These are phyloP conservation scores for Erythrophleum ivorense DNA, from an alignment of 331 rosid species.

Conservation along the genomic window DNA sequence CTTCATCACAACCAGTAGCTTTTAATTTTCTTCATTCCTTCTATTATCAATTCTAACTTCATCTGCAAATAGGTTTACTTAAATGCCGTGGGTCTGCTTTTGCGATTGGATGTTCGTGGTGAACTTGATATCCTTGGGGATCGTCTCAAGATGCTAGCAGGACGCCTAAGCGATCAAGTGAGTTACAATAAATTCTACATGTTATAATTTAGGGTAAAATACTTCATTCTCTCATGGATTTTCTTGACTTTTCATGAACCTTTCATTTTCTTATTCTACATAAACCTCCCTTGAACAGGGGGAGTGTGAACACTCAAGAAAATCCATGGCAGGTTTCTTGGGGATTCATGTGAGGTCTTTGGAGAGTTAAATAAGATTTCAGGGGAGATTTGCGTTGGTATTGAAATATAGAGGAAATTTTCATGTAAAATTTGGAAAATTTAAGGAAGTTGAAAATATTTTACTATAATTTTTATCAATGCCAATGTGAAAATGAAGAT, in stretches of 20 bases:
- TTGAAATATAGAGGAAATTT: not conserved
- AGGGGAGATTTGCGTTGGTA: not conserved
- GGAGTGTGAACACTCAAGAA: not conserved
- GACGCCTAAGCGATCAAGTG: constrained; percentile 63
- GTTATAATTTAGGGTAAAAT: not conserved
- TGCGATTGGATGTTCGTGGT: constrained; percentile 70
- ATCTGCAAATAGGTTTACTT: constrained; percentile 57
- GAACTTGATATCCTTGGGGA: constrained; percentile 52
- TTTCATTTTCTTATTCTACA: not conserved
- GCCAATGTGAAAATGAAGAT: not conserved
- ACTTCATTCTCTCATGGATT: not conserved
- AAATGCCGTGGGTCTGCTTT: constrained; percentile 75
- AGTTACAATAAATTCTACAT: constrained; percentile 38
- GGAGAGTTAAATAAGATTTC: not conserved
- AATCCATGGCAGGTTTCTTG: not conserved
- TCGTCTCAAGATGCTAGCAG: constrained; percentile 61
- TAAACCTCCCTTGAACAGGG: not conserved
- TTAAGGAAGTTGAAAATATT: not conserved
- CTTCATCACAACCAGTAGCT: constrained; percentile 7
- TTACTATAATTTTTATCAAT: constrained; percentile 9
- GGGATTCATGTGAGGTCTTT: constrained; percentile 36
- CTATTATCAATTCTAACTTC: constrained; percentile 39
- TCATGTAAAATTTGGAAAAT: not conserved
- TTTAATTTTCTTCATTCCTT: constrained; percentile 8
- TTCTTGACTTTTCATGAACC: not conserved